A percentile compares a stretch with the other conserved stretches of the same genome.
These are phyloP conservation scores for Colletotrichum gloeosporioides DNA, from an alignment of 2,329 filamentous ascomycete species.

Conservation along the genomic window DNA sequence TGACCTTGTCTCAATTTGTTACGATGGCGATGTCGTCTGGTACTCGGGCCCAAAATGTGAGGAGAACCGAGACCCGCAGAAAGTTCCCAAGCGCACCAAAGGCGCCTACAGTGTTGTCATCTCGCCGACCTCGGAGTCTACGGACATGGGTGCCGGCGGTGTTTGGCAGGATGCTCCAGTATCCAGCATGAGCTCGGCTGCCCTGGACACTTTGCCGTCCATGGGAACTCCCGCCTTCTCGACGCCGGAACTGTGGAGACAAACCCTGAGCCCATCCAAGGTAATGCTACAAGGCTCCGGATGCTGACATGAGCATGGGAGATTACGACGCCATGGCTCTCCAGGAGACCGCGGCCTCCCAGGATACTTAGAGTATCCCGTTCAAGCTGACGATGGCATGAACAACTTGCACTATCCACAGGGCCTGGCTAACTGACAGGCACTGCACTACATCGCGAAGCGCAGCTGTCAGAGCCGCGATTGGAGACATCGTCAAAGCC, in stretches of 20 bases:
- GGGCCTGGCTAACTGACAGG: background rate
- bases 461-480: background rate
- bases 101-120: background rate
- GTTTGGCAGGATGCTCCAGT: fast-evolving
- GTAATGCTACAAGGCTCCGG: too few relatives aligned
- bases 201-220: fast-evolving
- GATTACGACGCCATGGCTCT: background rate
- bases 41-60: fast-evolving
- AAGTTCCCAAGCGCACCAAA: background rate
- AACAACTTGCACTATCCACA: background rate
- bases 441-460: background rate
- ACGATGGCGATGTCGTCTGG: background rate
- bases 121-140: background rate
- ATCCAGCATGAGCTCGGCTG: fast-evolving
- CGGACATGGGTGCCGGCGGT: background rate
- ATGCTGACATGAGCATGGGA: background rate
- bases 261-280: background rate
- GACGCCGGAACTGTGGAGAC: background rate
- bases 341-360: background rate
- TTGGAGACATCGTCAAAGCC: background rate
- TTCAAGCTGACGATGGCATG: background rate
- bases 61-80: fast-evolving
- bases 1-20: background rate
- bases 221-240: background rate
- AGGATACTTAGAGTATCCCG: background rate